These are phyloP conservation scores for Fusarium sp. DNA, from an alignment of 2,329 filamentous ascomycete species.

Conservation along the genomic window DNA sequence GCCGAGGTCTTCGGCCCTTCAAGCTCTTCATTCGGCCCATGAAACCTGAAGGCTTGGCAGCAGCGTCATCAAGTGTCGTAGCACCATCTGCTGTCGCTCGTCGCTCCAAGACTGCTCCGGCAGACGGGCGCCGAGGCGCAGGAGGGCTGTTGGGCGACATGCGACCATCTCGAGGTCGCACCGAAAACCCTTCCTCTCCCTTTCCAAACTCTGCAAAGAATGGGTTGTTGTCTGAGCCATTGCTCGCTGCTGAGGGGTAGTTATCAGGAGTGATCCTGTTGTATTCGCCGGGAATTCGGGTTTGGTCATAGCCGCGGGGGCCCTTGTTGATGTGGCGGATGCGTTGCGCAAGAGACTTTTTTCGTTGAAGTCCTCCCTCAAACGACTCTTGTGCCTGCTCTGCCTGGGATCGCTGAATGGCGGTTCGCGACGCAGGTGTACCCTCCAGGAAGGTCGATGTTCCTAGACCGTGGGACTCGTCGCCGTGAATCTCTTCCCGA, in stretches of 20 bases:
- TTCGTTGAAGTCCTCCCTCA: constrained; percentile 77
- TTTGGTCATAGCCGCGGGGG: constrained; percentile 71
- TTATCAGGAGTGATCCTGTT: constrained; percentile 56
- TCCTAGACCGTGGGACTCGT: constrained; percentile 85
- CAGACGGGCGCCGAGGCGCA: constrained; percentile 51
- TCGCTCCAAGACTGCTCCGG: constrained; percentile 67
- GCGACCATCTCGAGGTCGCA: constrained; percentile 55
- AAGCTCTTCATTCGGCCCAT: constrained; percentile 85
- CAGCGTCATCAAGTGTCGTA: constrained; percentile 54
- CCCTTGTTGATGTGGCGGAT: constrained; percentile 85
- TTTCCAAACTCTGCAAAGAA: constrained; percentile 85
- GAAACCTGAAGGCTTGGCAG: constrained; percentile 70
- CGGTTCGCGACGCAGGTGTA: constrained; percentile 84
- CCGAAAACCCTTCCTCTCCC: constrained; percentile 64
- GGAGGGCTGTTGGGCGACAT: constrained; percentile 70
- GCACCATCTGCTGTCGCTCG: constrained; percentile 71
- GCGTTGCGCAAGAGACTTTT: constrained; percentile 94
- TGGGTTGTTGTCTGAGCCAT: constrained; percentile 69
- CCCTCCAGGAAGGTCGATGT: constrained; percentile 97
- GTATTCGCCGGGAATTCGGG: constrained; percentile 63
- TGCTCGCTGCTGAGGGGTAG: constrained; percentile 49
- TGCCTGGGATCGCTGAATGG: constrained; percentile 80
- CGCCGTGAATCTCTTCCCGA: constrained; percentile 80
- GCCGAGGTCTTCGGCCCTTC: constrained; percentile 69
- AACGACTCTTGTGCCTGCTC: constrained; percentile 72